A percentile compares a stretch with the other conserved stretches of the same genome.
phyloP scores from a whole-genome alignment of 225 moss, liverwort and hornwort genomes.

The Asterella californica region DNA sequence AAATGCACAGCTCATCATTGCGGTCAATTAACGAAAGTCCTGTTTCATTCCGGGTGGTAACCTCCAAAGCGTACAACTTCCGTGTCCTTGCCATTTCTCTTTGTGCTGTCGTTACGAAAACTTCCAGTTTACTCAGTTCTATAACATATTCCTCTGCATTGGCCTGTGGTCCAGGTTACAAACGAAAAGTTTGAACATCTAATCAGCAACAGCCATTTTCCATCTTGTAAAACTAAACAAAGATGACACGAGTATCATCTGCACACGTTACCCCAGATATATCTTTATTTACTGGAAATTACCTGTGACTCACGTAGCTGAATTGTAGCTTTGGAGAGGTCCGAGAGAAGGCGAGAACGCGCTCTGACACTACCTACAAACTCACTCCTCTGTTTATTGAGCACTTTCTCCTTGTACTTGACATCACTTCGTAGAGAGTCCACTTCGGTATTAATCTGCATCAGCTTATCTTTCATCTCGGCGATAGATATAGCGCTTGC shows the following conservation, averaged over 20 bases:
- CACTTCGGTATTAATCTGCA: conserved; percentile 49
- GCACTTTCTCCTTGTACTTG: conserved; percentile 57
- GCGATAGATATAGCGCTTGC: conserved; percentile 51
- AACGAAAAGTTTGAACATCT: background rate
- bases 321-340: conserved; percentile 40
- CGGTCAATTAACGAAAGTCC: conserved; percentile 78
- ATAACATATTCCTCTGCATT: conserved; percentile 40
- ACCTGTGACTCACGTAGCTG: conserved; percentile 55
- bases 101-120: conserved; percentile 40
- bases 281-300: background rate
- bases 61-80: conserved; percentile 54
- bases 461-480: conserved; percentile 74
- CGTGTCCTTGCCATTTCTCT: conserved; percentile 55
- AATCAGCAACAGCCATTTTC: background rate
- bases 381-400: conserved; percentile 43
- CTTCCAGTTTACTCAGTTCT: conserved; percentile 56
- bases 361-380: conserved; percentile 37
- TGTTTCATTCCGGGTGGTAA: conserved; percentile 58
- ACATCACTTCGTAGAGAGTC: conserved; percentile 65
- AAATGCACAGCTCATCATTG: conserved; percentile 85
- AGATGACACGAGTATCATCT: background rate
- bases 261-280: too few species aligned
- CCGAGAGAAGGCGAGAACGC: conserved; percentile 42
- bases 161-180: conserved; percentile 21
- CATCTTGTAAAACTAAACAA: background rate